A percentile compares a stretch with the other conserved stretches of the same genome.
Evolutionary conservation across 345 rosid species (phyloP).

Genomic region (Aethionema arabicum): DNA sequence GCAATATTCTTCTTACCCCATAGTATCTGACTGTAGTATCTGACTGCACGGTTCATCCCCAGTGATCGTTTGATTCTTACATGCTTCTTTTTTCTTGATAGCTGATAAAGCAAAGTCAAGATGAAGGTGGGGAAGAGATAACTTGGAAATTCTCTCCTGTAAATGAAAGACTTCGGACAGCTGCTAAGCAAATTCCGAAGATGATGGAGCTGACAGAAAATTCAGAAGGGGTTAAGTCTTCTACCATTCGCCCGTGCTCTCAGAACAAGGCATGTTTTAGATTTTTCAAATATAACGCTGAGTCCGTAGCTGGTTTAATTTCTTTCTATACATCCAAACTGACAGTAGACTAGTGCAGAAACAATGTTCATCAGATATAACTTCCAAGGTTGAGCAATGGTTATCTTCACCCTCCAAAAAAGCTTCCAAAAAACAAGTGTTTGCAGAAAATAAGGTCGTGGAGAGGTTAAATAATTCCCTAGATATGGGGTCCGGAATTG

Average conservation of each 20-base stretch:
- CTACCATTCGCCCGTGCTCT: slow-evolving; percentile 57
- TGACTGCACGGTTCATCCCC: slow-evolving; percentile 2
- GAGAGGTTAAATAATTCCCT: slow-evolving; percentile 46
- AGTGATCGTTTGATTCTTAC: slow-evolving; percentile 10
- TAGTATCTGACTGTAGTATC: not conserved
- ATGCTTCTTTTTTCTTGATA: slow-evolving; percentile 28
- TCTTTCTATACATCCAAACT: not conserved
- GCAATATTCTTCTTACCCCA: slow-evolving; percentile 12
- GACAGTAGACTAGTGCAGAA: slow-evolving; percentile 32
- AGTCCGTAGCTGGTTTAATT: slow-evolving; percentile 15
- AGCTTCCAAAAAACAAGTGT: slow-evolving; percentile 40
- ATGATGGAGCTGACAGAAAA: slow-evolving; percentile 48
- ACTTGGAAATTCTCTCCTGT: slow-evolving; percentile 97
- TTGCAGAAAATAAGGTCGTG: slow-evolving; percentile 41
- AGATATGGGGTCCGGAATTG: slow-evolving; percentile 32
- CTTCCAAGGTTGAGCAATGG: slow-evolving; percentile 46
- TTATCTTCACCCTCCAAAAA: slow-evolving; percentile 49
- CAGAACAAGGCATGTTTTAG: slow-evolving; percentile 44
- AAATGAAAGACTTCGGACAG: slow-evolving; percentile 69
- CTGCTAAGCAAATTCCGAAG: slow-evolving; percentile 61
- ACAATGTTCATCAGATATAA: slow-evolving; percentile 34
- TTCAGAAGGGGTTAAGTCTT: slow-evolving; percentile 50
- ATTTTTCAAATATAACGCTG: not conserved
- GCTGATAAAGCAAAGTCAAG: slow-evolving; percentile 94
- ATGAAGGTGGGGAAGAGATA: slow-evolving; percentile 78